Evolutionary conservation across 192 early-diverging fungal species (phyloP), one percentile per base, ranked within the genome.

Genomic region (Coemansia interrupta): DNA sequence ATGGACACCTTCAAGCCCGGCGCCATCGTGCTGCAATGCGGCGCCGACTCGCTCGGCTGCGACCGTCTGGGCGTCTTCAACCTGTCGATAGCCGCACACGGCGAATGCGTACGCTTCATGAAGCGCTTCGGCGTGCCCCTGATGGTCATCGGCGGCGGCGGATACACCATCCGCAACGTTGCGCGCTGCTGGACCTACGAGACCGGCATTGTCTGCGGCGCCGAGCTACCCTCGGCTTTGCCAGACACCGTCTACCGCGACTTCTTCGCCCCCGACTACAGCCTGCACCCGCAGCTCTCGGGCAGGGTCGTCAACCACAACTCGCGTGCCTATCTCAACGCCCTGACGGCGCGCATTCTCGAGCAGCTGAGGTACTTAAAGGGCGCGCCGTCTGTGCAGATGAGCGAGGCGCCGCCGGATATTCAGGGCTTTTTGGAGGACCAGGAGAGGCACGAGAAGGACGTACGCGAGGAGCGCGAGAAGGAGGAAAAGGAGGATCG

Each of bases 101-200:
- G 92, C 53, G 85, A 90, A 24, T 92, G 94, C 30, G 89, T 96
- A 10, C 82, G 87, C 43, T 99, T 91, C 70, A 91, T 97, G 69
- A 93, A 92, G 43, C 87, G 81, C 28, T 95, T 97, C 58, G 88
- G 92, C 62, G 77, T 99, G 17, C 96, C 96, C 5, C 83, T 94
- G 56, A 60, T 99, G 58, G 84, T 97, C 19, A 80, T 99, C 20
- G 96, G 96, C 42, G 96, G 96, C 6, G 96, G 96, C 40, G 96
- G 96, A 11, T 99, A 99, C 61, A 99, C 95, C 0, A 92, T 96
- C 61, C 83, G 92, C n/a, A 99, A 99, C 63, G 96, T 99, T 2
- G 87, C 92, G 10, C 73, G 95, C 28, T 90, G 92, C 22, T 99
- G 96, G 96, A 89, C 92, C 0, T 94, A 92, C 71, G 94, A 96